Evolutionary conservation across 495 filamentous ascomycete species (phyloP), one percentile per base, ranked within the genome.

Genomic region (Physcia stellaris): DNA sequence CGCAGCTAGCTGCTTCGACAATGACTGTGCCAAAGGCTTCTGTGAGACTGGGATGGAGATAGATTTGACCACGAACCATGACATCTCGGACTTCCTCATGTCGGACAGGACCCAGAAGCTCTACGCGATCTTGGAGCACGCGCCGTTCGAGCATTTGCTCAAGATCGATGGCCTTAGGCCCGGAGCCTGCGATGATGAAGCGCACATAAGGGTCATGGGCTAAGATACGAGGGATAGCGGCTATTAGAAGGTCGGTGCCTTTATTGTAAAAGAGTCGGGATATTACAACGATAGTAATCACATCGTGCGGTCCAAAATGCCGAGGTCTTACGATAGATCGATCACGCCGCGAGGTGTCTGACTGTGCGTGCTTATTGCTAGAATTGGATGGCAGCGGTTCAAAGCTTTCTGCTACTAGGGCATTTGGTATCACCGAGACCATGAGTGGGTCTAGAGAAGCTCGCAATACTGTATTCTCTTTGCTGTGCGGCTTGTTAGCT

Each of bases 201-300:
- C 86, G 86, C 2, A 93, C 88, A 55, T 96, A 84, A 0, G 84
- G 83, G 54, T 98, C 83, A 17, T 73, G 71, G 19, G 83, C 76
- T 17, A 94, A 71, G 23, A 98, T 94, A 35, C 86, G 81, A 2
- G 90, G 90, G 29, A 98, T 90, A 5, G 86, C 82, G 17, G 90
- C 88, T 21, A 94, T 92, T 0, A 98, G 69, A 0, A 98, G 73
- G 57, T 95, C 92, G 4, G 86, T 96, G 32, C 90, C 90, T 55
- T 98, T 98, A 61, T 98, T 98, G 63, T 96, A 95, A 57, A 95
- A 98, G 10, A 98, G 80, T 16, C 90, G 84, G 4, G 87, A 95
- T 22, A 98, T 87, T 4, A 96, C 88, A 0, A 96, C 86, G 40
- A 96, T 96, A 3, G 87, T 96, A 46, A 98, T 90, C 11, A 71